A percentile compares a stretch with the other conserved stretches of the same genome.
These are phyloP conservation scores for Fusarium poae DNA, from an alignment of 2,329 filamentous ascomycete species.

Conservation along the genomic window DNA sequence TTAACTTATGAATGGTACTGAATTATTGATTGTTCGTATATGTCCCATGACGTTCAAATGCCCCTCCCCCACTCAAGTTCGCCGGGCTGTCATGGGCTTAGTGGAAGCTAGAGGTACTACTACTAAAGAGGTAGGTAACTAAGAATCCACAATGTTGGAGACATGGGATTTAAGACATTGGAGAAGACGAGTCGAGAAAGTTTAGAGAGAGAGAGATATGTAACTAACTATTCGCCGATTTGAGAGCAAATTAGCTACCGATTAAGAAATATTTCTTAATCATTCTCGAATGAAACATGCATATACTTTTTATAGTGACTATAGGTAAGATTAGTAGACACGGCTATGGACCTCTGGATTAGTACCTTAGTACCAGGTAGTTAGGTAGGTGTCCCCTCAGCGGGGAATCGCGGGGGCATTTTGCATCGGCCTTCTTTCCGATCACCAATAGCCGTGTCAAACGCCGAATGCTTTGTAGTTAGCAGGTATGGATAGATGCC, in stretches of 20 bases:
- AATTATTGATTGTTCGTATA: neutral
- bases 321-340: too few relatives aligned
- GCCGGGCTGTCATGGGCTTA: neutral
- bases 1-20: too few relatives aligned
- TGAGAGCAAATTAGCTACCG: too few relatives aligned
- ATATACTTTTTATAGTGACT: neutral
- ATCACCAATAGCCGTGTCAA: slow-evolving; percentile 5
- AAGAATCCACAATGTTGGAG: slow-evolving; percentile 14
- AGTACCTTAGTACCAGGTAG: too few relatives aligned
- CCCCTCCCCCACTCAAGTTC: slow-evolving; percentile 27
- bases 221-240: neutral
- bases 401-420: slow-evolving; percentile 19
- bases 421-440: slow-evolving; percentile 38
- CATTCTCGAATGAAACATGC: neutral
- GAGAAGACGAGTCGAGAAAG: slow-evolving; percentile 23
- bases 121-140: too few relatives aligned
- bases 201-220: slow-evolving; percentile 17
- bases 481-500: neutral
- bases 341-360: too few relatives aligned
- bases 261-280: neutral
- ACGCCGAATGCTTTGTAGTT: neutral
- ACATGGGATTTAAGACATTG: slow-evolving; percentile 23
- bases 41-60: slow-evolving; percentile 33
- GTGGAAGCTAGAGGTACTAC: too few relatives aligned
- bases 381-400: too few relatives aligned